A percentile compares a stretch with the other conserved stretches of the same genome.
phyloP scores from a whole-genome alignment of 257 asterid genomes.

The Nicotiana tomentosiformis region DNA sequence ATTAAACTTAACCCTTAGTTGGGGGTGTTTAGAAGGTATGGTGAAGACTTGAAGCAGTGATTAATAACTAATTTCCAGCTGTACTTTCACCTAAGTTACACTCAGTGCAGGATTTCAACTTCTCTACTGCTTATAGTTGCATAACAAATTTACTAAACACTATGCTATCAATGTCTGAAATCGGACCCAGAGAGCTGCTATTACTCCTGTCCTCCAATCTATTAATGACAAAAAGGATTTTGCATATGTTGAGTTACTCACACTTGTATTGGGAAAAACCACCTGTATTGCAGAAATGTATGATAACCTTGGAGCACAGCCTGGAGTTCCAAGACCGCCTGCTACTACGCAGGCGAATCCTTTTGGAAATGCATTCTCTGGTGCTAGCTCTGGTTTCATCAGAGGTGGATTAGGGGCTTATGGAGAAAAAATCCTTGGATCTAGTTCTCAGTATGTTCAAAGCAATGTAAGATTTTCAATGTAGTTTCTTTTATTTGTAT shows the following conservation, averaged over 20 bases:
- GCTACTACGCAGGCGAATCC: background rate
- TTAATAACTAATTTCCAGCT: background rate
- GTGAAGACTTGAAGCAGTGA: background rate
- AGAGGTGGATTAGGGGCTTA: conserved; percentile 11
- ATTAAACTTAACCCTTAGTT: background rate
- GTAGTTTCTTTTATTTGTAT: background rate
- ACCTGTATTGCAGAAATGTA: conserved; percentile 3
- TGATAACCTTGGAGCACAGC: conserved; percentile 10
- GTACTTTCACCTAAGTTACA: background rate
- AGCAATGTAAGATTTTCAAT: conserved; percentile 1
- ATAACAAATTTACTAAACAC: background rate
- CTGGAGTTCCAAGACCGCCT: background rate
- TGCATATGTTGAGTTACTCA: background rate
- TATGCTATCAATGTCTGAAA: background rate
- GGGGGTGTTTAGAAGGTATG: background rate
- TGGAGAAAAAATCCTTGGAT: conserved; percentile 17
- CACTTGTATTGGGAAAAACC: background rate
- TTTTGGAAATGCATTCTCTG: conserved; percentile 10
- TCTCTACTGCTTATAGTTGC: background rate
- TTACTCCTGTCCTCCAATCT: background rate
- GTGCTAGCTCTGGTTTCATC: conserved; percentile 14
- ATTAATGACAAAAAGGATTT: background rate
- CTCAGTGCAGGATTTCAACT: background rate
- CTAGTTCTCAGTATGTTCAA: conserved; percentile 19
- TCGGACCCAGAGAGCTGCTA: background rate